These are phyloP conservation scores for Batrachochytrium dendrobatidis DNA, from an alignment of 371 early-diverging fungal genomes.

Conservation along the genomic window DNA sequence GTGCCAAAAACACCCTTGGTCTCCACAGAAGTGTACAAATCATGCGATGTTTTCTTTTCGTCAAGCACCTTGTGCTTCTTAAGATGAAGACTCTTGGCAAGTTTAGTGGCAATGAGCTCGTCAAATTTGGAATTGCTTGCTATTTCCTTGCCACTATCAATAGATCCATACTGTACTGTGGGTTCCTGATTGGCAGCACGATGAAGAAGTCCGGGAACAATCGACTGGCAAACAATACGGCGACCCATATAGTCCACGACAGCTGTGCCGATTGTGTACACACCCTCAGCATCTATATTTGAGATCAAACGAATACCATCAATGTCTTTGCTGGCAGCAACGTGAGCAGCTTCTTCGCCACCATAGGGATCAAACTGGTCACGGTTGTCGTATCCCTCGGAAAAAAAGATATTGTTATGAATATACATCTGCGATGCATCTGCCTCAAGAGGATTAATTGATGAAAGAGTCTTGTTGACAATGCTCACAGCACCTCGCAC, in stretches of 20 bases:
- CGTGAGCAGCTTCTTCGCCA: conserved; percentile 87
- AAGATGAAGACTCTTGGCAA: conserved; percentile 76
- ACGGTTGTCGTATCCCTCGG: conserved; percentile 66
- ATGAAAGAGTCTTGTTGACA: conserved; percentile 67
- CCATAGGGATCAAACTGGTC: conserved; percentile 76
- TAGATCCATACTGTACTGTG: conserved; percentile 81
- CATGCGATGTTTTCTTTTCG: conserved; percentile 51
- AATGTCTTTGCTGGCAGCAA: conserved; percentile 88
- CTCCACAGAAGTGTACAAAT: conserved; percentile 75
- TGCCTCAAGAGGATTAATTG: conserved; percentile 74
- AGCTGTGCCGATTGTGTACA: conserved; percentile 81
- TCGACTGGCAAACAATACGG: conserved; percentile 85
- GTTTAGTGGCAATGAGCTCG: conserved; percentile 48
- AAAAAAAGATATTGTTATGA: conserved; percentile 92
- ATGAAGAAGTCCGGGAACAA: conserved; percentile 76
- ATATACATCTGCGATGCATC: conserved; percentile 70
- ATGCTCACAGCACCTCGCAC: conserved; percentile 77
- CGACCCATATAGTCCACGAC: conserved; percentile 87
- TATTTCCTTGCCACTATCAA: conserved; percentile 73
- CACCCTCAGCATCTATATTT: conserved; percentile 56
- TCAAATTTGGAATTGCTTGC: conserved; percentile 68
- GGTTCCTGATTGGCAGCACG: conserved; percentile 16
- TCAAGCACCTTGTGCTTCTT: conserved; percentile 67
- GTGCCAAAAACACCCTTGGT: conserved; percentile 86
- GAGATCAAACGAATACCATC: conserved; percentile 77